These are phyloP conservation scores for Malassezia sp. DNA, from an alignment of 1,284 basidiomycete genomes.

Conservation along the genomic window DNA sequence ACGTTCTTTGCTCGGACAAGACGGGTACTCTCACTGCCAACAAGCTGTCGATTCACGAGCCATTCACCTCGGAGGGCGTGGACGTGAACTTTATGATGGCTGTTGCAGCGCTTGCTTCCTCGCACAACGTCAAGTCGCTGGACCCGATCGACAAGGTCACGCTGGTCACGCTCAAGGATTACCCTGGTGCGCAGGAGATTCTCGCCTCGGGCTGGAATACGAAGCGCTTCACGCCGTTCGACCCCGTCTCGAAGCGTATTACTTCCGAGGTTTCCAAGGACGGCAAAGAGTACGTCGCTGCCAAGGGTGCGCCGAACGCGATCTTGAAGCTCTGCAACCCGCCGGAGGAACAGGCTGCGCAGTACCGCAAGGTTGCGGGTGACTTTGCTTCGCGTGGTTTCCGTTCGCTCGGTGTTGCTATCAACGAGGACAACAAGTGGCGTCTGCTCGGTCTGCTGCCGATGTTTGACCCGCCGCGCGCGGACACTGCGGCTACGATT, in stretches of 20 bases:
- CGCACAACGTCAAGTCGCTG: constrained; percentile 53
- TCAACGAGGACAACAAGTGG: constrained; percentile 52
- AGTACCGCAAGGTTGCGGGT: constrained; percentile 49
- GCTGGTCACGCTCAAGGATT: constrained; percentile 52
- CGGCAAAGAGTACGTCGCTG: constrained; percentile 52
- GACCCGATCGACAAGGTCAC: constrained; percentile 56
- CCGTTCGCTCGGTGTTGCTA: constrained; percentile 53
- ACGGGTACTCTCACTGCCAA: constrained; percentile 55
- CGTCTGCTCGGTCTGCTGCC: constrained; percentile 50
- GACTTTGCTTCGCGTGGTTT: constrained; percentile 53
- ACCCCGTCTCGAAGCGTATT: constrained; percentile 55
- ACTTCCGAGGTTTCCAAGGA: constrained; percentile 54
- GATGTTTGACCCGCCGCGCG: constrained; percentile 53
- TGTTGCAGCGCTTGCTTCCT: constrained; percentile 53
- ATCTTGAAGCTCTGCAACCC: constrained; percentile 52
- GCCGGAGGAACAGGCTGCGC: constrained; percentile 47
- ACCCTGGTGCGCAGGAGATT: constrained; percentile 52
- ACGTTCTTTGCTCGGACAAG: constrained; percentile 55
- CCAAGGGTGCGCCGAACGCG: constrained; percentile 55
- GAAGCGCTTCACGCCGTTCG: constrained; percentile 53
- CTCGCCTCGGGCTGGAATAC: constrained; percentile 52
- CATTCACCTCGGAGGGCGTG: constrained; percentile 50
- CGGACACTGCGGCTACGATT: constrained; percentile 53
- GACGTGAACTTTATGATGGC: constrained; percentile 52
- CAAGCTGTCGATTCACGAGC: constrained; percentile 54